These are phyloP conservation scores for Solanum lycopersicoides DNA, from an alignment of 257 asterid species.

Conservation along the genomic window DNA sequence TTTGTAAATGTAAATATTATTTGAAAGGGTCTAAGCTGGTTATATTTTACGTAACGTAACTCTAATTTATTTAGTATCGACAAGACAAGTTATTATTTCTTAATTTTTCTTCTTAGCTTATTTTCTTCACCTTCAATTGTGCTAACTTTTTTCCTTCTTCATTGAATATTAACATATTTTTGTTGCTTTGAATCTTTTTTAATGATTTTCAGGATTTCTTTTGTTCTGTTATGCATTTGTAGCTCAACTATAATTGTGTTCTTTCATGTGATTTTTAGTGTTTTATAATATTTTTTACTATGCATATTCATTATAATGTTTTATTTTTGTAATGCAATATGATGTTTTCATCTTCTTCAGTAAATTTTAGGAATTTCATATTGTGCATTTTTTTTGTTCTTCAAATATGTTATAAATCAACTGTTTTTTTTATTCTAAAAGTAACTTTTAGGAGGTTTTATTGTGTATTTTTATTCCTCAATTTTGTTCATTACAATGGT, in stretches of 20 bases:
- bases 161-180: background rate
- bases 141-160: background rate
- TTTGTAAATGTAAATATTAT: too few relatives aligned
- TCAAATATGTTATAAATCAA: too few relatives aligned
- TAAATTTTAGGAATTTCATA: background rate
- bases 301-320: too few relatives aligned
- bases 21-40: too few relatives aligned
- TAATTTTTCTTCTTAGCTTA: too few relatives aligned
- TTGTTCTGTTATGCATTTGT: background rate
- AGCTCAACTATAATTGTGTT: background rate
- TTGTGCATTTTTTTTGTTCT: background rate
- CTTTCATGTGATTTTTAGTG: background rate
- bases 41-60: too few relatives aligned
- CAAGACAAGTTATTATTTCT: too few relatives aligned
- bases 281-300: too few relatives aligned
- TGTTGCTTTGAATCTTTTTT: background rate
- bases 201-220: background rate
- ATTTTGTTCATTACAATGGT: background rate
- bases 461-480: background rate
- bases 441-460: background rate
- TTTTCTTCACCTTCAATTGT: background rate
- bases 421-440: background rate
- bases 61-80: too few relatives aligned
- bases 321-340: background rate
- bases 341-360: background rate